Evolutionary conservation across 768 basidiomycete species (phyloP).

Genomic region (Dacryopinax spathularia): DNA sequence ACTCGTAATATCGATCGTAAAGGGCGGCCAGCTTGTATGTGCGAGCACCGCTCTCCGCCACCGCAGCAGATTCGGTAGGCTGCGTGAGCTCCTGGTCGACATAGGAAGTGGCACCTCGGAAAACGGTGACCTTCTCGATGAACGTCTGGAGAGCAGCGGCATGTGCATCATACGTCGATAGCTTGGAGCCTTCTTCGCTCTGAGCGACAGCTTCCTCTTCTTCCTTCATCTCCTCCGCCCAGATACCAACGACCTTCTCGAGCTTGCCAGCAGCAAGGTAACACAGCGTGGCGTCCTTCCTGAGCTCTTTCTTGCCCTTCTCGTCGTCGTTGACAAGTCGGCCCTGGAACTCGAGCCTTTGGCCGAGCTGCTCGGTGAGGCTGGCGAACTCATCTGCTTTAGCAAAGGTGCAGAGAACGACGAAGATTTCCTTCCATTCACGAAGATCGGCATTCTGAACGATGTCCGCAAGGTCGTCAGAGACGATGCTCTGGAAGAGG

Average conservation of each 20-base stretch:
- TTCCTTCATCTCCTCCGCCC: constrained; percentile 78
- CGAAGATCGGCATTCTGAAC: constrained; percentile 90
- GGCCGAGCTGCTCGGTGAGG: constrained; percentile 85
- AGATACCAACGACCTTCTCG: constrained; percentile 78
- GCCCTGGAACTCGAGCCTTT: constrained; percentile 76
- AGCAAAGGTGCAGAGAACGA: constrained; percentile 90
- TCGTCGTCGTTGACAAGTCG: constrained; percentile 36
- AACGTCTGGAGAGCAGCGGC: constrained; percentile 82
- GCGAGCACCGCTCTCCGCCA: constrained; percentile 36
- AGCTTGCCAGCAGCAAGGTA: constrained; percentile 84
- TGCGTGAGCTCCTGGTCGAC: constrained; percentile 52
- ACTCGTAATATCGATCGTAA: constrained; percentile 92
- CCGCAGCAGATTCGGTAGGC: constrained; percentile 25
- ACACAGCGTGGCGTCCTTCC: constrained; percentile 82
- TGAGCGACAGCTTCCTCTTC: constrained; percentile 49
- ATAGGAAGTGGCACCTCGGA: constrained; percentile 74
- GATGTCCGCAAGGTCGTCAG: constrained; percentile 80
- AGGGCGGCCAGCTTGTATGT: constrained; percentile 70
- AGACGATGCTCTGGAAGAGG: constrained; percentile 86
- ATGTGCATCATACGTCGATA: constrained; percentile 59
- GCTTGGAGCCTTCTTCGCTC: constrained; percentile 24
- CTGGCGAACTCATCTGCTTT: constrained; percentile 65
- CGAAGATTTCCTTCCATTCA: constrained; percentile 95
- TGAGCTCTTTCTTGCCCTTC: constrained; percentile 36
- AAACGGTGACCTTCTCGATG: constrained; percentile 91